Conservation (phyloP, 495 filamentous ascomycete species). For the Parathielavia appendiculata region DNA sequence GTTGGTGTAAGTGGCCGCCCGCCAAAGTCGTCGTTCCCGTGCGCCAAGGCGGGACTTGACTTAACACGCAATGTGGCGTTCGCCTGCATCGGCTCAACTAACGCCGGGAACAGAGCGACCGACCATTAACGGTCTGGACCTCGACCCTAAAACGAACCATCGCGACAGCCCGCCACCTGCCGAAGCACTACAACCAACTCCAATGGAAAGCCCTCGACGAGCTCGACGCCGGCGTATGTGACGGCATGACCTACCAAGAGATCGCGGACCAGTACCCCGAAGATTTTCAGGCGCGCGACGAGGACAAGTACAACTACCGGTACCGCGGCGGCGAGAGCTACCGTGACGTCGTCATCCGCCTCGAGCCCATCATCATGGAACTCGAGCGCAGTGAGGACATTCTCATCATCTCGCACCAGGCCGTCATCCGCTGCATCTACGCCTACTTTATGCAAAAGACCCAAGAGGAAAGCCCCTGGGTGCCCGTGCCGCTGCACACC, state of each 20-base stretch:
- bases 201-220: conserved; percentile 99
- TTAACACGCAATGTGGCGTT: conserved; percentile 3
- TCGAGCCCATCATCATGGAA: conserved; percentile 99
- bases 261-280: conserved; percentile 87
- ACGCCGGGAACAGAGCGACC: conserved; percentile 46
- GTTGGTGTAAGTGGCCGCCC: conserved; percentile 58
- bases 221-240: conserved; percentile 92
- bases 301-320: conserved; percentile 98
- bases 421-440: conserved; percentile 93
- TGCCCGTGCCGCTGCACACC: conserved; percentile 84
- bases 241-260: conserved; percentile 88
- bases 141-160: conserved; percentile 92
- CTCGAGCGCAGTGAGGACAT: conserved; percentile 93
- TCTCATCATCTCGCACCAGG: conserved; percentile 96
- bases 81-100: conserved; percentile 12
- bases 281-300: conserved; percentile 88
- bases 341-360: conserved; percentile 92
- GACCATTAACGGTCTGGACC: conserved; percentile 91
- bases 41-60: conserved; percentile 18
- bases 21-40: conserved; percentile 5
- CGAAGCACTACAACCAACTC: conserved; percentile 73
- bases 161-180: conserved; percentile 78
- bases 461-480: conserved; percentile 93
- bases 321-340: conserved; percentile 97
- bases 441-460: conserved; percentile 97